A percentile compares a stretch with the other conserved stretches of the same genome.
Evolutionary conservation across 768 basidiomycete species (phyloP).

Genomic region (Boletus rex-veris): DNA sequence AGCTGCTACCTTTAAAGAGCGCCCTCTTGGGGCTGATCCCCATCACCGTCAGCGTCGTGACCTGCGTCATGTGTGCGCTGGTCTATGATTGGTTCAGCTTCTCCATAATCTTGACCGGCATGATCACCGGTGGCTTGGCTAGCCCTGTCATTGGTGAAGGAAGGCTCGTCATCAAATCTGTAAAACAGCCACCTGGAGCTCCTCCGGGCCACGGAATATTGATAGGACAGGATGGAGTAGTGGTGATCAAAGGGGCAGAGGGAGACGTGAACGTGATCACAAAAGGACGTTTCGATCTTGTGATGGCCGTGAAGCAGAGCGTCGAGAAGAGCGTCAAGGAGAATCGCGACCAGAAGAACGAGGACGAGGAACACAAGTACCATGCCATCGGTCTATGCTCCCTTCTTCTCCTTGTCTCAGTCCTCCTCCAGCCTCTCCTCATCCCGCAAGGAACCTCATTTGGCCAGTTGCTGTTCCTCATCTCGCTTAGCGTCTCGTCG

Average conservation of each 20-base stretch:
- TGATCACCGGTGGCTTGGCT: conserved; percentile 28
- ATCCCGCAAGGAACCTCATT: conserved; percentile 32
- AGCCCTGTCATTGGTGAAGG: conserved; percentile 26
- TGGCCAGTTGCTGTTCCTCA: conserved; percentile 33
- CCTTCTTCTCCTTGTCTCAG: conserved; percentile 26
- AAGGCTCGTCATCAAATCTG: conserved; percentile 10
- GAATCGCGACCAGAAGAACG: no score
- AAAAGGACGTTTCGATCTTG: conserved; percentile 26
- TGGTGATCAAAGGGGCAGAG: conserved; percentile 28
- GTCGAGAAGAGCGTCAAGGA: no score
- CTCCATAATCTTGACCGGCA: conserved; percentile 31
- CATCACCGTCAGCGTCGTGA: conserved; percentile 19
- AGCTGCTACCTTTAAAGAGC: neutral
- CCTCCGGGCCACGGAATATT: conserved; percentile 32
- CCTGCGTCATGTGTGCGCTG: conserved; percentile 23
- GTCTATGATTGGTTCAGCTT: conserved; percentile 29
- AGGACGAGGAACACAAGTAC: neutral
- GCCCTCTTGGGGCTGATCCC: conserved; percentile 20
- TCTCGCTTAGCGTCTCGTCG: conserved; percentile 31
- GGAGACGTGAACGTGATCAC: conserved; percentile 28
- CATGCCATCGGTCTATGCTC: conserved; percentile 23
- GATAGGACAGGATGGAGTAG: conserved; percentile 10
- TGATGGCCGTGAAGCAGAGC: neutral
- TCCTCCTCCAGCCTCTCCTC: conserved; percentile 31
- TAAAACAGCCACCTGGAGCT: conserved; percentile 3